Evolutionary conservation across 164 flowering plant genomes (phyloP).

Genomic region (Magnolia sinica): DNA sequence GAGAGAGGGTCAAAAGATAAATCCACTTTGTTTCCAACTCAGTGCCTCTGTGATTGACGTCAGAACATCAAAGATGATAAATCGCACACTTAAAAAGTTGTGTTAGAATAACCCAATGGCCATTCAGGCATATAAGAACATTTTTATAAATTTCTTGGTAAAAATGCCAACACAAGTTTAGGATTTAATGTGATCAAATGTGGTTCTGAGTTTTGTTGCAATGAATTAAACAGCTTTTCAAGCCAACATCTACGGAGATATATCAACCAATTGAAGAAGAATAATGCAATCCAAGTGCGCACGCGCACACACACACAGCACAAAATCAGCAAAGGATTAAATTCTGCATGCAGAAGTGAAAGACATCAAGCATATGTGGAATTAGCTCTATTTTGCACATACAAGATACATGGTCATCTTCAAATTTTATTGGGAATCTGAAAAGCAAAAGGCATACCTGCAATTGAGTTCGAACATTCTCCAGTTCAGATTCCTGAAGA

Average conservation of each 20-base stretch:
- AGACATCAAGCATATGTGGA: neutral
- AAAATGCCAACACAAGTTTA: neutral
- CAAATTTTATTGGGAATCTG: neutral
- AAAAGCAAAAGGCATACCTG: conserved; percentile 48
- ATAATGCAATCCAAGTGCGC: neutral
- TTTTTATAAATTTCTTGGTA: neutral
- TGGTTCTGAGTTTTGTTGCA: neutral
- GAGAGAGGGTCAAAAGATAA: too few species aligned
- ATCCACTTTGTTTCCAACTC: too few species aligned
- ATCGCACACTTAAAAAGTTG: too few species aligned
- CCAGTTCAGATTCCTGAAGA: conserved; percentile 85
- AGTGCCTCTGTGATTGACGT: too few species aligned
- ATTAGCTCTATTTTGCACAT: too few species aligned
- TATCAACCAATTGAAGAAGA: neutral
- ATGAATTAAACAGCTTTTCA: neutral
- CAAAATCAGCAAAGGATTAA: neutral
- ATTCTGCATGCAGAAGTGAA: neutral
- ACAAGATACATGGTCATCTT: too few species aligned
- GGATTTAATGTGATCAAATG: neutral
- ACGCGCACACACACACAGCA: neutral
- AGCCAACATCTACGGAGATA: neutral
- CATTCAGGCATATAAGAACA: neutral
- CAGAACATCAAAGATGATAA: too few species aligned
- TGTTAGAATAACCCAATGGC: neutral
- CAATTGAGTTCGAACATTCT: conserved; percentile 86